phyloP scores from a whole-genome alignment of 441 rosid species.

The Adansonia gregorii region DNA sequence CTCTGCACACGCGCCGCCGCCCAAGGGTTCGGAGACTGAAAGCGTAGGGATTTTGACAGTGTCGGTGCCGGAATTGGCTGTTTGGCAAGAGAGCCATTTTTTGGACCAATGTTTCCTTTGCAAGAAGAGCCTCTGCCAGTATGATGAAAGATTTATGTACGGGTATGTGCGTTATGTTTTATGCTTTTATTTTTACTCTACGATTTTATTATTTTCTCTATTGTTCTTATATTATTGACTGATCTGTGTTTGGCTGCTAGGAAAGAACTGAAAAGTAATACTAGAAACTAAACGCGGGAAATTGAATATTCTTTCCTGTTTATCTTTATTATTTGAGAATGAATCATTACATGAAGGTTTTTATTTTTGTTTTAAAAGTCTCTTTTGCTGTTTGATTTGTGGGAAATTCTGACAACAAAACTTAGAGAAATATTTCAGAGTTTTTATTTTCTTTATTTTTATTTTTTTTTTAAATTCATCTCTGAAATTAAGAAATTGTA shows the following conservation, averaged over 20 bases:
- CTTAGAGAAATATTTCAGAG: background rate
- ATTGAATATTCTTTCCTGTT: background rate
- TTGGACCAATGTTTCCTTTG: conserved; percentile 42
- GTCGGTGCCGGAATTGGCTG: conserved; percentile 26
- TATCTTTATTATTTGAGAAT: background rate
- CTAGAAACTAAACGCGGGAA: background rate
- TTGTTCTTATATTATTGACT: background rate
- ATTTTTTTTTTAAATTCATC: background rate
- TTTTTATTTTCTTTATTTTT: background rate
- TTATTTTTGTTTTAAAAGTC: background rate
- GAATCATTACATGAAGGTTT: background rate
- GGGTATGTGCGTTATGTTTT: conserved; percentile 32
- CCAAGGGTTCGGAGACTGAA: background rate
- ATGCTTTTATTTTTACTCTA: background rate
- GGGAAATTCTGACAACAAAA: background rate
- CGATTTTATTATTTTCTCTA: background rate
- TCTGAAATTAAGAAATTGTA: background rate
- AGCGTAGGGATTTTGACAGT: conserved; percentile 27
- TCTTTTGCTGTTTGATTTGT: background rate
- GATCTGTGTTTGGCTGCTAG: conserved; percentile 14
- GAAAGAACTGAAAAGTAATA: background rate
- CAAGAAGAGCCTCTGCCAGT: conserved; percentile 32
- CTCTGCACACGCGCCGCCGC: background rate
- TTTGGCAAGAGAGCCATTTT: conserved; percentile 30
- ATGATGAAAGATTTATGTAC: conserved; percentile 38